Percentiles rank a stretch among this genome's conserved stretches.
These are phyloP conservation scores for Mycena epipterygia DNA, from an alignment of 768 basidiomycete genomes.

Conservation along the genomic window DNA sequence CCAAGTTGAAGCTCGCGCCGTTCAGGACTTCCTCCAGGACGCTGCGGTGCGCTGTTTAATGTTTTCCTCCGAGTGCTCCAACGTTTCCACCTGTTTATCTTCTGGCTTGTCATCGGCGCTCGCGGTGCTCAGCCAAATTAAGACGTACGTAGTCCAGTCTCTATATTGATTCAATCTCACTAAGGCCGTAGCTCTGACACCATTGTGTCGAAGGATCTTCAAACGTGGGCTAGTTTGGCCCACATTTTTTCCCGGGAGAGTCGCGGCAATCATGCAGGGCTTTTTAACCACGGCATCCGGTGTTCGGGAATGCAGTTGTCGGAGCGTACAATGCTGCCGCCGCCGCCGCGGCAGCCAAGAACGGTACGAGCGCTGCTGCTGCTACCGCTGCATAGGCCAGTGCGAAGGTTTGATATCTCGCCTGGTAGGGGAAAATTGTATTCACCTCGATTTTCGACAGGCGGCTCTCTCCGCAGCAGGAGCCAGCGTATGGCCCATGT, in stretches of 20 bases:
- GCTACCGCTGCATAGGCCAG: constrained; percentile 11
- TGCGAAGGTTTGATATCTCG: neutral
- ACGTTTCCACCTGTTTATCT: constrained; percentile 25
- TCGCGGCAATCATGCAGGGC: too few species aligned
- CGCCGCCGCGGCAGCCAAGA: neutral
- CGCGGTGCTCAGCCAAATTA: constrained; percentile 26
- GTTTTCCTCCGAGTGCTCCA: constrained; percentile 9
- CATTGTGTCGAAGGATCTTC: constrained; percentile 24
- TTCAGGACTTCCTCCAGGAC: constrained; percentile 20
- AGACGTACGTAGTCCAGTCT: constrained; percentile 5
- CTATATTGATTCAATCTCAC: neutral
- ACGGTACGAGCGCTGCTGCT: neutral
- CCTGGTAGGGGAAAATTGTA: neutral
- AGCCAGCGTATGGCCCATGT: neutral
- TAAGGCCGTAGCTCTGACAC: constrained; percentile 3
- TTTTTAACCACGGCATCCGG: constrained; percentile 15
- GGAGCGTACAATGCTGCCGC: constrained; percentile 24
- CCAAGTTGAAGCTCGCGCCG: constrained; percentile 23
- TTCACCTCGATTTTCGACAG: neutral
- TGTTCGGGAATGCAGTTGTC: constrained; percentile 13
- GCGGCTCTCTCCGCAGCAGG: constrained; percentile 12
- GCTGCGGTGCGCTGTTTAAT: constrained; percentile 15
- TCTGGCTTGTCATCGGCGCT: constrained; percentile 23
- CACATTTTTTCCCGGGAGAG: too few species aligned
- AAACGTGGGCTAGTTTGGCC: constrained; percentile 2